Evolutionary conservation across 2,329 filamentous ascomycete species (phyloP), one percentile per base, ranked within the genome.

Genomic region (Cyclaneusma minus): DNA sequence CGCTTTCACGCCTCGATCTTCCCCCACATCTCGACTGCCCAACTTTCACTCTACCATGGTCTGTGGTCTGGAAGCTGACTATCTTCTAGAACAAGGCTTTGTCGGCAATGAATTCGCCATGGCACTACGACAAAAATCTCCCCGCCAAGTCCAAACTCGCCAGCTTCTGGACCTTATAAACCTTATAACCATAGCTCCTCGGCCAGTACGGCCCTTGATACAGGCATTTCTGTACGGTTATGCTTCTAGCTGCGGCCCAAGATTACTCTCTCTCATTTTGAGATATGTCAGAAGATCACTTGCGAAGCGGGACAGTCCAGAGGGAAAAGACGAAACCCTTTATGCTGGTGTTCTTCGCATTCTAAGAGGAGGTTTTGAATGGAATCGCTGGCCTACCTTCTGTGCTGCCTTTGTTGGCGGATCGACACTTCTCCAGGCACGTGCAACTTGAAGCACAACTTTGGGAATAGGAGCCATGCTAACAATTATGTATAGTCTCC

Each of bases 141-240:
- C n/a, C n/a, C n/a, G n/a, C n/a, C n/a, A n/a, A n/a, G n/a, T n/a
- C n/a, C n/a, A n/a, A n/a, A n/a, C n/a, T n/a, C n/a, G n/a, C n/a
- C n/a, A n/a, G n/a, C n/a, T n/a, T n/a, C n/a, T n/a, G n/a, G n/a
- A n/a, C n/a, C n/a, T n/a, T n/a, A n/a, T n/a, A n/a, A n/a, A n/a
- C n/a, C n/a, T n/a, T n/a, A n/a, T n/a, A n/a, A n/a, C n/a, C n/a
- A n/a, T n/a, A n/a, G n/a, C n/a, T 22, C 64, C 67, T 16, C 53
- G 60, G 8, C 34, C 57, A 21, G 47, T 74, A 16, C 59, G 63
- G 27, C 69, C 70, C 10, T 46, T 70, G 13, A 40, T 70, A 28
- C 60, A 67, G 31, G 69, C 70, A 24, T 76, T 70, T 45, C 41
- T 68, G 9, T 40, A 74, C 17, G 69, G 68, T 16, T 75, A 73